Base-by-base conservation (phyloP, 257 asterid genomes). In the Cordia subcordata region DNA sequence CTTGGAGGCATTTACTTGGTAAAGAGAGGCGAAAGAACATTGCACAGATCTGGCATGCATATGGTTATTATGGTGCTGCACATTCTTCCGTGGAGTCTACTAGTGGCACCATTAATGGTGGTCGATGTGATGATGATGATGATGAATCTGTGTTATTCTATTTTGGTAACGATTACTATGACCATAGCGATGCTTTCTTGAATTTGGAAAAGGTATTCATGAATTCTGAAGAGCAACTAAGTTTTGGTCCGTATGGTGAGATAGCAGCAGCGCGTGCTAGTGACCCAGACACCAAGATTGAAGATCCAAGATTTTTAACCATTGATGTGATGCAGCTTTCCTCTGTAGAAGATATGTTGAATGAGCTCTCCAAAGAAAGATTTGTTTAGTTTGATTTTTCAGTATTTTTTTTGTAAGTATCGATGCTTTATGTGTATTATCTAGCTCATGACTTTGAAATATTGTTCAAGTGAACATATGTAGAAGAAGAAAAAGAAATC, bases 21-120 rank as follows among this genome's bases (percentile, higher is more conserved):
- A 50, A 50, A 50, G 23, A 53, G 39, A 22, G 57, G 17, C 35
- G 57, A 27, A 53, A 53, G 16, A 22, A 53, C 57, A 53, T 53
- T 38, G 21, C 6, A 20, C 17, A 21, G 11, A 22, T 53, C 57
- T 21, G 20, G 57, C 35, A 53, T 14, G 16, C 57, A 33, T n/a
- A 4, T 53, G 18, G 5, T n/a, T n/a, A n/a, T n/a, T n/a, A n/a
- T n/a, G n/a, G n/a, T n/a, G n/a, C n/a, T n/a, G n/a, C n/a, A n/a
- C n/a, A n/a, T n/a, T n/a, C n/a, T n/a, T n/a, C n/a, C n/a, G n/a
- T n/a, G n/a, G n/a, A n/a, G n/a, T n/a, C n/a, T n/a, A 4, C n/a
- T 13, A 0, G 50, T 45, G 15, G n/a, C 2, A 45, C 17, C 5
- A n/a, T n/a, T n/a, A 13, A 8, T 17, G 12, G 5, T 12, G 11